Evolutionary conservation across 2,329 filamentous ascomycete species (phyloP).

Genomic region (Colletotrichum falcatum): DNA sequence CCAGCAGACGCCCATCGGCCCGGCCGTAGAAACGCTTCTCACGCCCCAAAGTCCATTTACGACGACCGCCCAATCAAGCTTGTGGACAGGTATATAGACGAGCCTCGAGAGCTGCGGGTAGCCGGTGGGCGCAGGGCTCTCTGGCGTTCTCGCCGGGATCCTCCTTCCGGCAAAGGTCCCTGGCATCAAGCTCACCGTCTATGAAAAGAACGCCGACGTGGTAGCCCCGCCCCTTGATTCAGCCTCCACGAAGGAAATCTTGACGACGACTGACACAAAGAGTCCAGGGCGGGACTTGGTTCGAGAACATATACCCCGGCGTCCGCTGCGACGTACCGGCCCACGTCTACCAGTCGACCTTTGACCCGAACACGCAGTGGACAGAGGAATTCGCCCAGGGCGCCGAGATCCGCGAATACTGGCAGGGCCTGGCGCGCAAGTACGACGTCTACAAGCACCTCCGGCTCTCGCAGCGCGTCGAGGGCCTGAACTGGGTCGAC

Average conservation of each 20-base stretch:
- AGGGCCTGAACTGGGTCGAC: constrained; percentile 67
- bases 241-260: neutral
- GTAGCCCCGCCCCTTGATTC: constrained; percentile 60
- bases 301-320: constrained; percentile 71
- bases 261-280: neutral
- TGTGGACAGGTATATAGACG: constrained; percentile 57
- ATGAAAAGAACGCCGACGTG: constrained; percentile 76
- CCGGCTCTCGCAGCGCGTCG: constrained; percentile 67
- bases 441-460: constrained; percentile 72
- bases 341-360: constrained; percentile 77
- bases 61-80: constrained; percentile 44
- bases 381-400: constrained; percentile 75
- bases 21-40: constrained; percentile 29
- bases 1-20: constrained; percentile 22
- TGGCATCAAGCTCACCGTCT: constrained; percentile 72
- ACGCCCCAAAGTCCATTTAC: constrained; percentile 35
- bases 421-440: constrained; percentile 71
- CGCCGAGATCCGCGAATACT: constrained; percentile 75
- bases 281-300: constrained; percentile 63
- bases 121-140: constrained; percentile 73
- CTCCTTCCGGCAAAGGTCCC: constrained; percentile 78
- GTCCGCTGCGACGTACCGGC: constrained; percentile 76
- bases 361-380: constrained; percentile 77
- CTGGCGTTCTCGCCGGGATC: constrained; percentile 73
- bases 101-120: constrained; percentile 62